Percentiles rank a stretch among this genome's conserved stretches.
Conservation (phyloP, 1,284 basidiomycete genomes). For the Inonotus hispidus region DNA sequence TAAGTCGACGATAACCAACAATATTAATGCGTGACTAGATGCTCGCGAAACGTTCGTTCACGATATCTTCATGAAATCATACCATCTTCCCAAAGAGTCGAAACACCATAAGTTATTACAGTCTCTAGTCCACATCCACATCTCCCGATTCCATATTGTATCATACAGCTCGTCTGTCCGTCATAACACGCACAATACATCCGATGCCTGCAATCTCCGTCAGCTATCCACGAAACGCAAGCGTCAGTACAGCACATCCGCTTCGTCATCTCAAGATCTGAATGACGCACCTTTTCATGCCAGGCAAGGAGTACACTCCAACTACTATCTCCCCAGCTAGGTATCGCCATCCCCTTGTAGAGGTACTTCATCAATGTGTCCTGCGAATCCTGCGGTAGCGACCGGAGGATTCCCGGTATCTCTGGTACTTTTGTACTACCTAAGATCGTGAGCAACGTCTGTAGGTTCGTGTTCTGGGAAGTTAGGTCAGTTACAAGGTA, state of each 20-base stretch:
- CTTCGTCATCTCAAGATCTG: not conserved
- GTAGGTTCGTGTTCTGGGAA: conserved; percentile 74
- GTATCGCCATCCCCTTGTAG: conserved; percentile 92
- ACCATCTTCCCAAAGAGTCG: not conserved
- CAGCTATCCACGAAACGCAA: conserved; percentile 46
- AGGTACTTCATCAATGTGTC: conserved; percentile 98
- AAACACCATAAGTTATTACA: not conserved
- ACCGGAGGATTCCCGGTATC: conserved; percentile 73
- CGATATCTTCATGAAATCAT: not conserved
- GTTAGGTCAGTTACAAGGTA: not conserved
- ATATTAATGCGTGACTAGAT: not conserved
- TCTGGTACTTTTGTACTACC: conserved; percentile 94
- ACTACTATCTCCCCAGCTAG: conserved; percentile 78
- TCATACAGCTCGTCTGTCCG: conserved; percentile 61
- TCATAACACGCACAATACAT: conserved; percentile 97
- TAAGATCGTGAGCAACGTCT: conserved; percentile 86
- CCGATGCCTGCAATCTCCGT: conserved; percentile 95
- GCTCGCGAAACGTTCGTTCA: not conserved
- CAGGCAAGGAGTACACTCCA: conserved; percentile 89
- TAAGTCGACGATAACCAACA: too few species aligned
- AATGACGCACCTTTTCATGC: conserved; percentile 81
- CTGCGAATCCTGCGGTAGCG: conserved; percentile 74
- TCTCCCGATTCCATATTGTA: not conserved
- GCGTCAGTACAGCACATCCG: not conserved
- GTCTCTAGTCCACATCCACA: too few species aligned